A percentile compares a stretch with the other conserved stretches of the same genome.
Evolutionary conservation across 2,329 filamentous ascomycete genomes (phyloP).

Genomic region (Verruconis gallopava): DNA sequence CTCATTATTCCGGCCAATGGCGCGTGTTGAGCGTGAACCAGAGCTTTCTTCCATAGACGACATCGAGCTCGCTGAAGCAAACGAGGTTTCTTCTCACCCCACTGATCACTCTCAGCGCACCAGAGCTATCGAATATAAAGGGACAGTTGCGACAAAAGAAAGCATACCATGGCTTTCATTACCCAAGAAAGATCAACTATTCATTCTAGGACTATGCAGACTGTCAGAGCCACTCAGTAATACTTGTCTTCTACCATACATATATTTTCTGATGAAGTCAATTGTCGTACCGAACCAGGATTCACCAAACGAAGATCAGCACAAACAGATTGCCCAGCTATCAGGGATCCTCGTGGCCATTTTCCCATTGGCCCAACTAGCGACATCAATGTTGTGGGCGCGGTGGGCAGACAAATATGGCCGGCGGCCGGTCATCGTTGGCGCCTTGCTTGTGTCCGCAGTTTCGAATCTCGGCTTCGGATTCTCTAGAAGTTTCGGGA

Average conservation of each 20-base stretch:
- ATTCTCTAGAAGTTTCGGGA: constrained; percentile 43
- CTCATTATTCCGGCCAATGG: no score
- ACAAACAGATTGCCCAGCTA: constrained; percentile 47
- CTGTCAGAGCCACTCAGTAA: constrained; percentile 59
- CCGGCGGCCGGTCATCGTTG: constrained; percentile 54
- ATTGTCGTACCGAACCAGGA: constrained; percentile 41
- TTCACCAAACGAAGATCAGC: constrained; percentile 26
- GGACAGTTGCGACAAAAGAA: no score
- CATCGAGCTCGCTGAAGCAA: no score
- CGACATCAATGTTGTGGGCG: constrained; percentile 61
- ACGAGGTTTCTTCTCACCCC: no score
- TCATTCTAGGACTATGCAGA: constrained; percentile 54
- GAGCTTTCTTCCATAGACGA: no score
- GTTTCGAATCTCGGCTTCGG: constrained; percentile 47
- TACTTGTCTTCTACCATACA: constrained; percentile 56
- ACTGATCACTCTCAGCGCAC: no score
- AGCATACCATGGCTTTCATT: constrained; percentile 52
- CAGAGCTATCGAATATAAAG: no score
- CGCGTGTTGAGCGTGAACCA: no score
- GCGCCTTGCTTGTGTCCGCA: constrained; percentile 50
- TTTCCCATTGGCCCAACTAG: constrained; percentile 58
- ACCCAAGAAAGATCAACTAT: constrained; percentile 53
- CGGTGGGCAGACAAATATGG: constrained; percentile 48
- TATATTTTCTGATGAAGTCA: constrained; percentile 61
- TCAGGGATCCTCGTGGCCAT: constrained; percentile 54